Evolutionary conservation across 2,329 filamentous ascomycete genomes (phyloP).

Genomic region (Paraphoma sp.): DNA sequence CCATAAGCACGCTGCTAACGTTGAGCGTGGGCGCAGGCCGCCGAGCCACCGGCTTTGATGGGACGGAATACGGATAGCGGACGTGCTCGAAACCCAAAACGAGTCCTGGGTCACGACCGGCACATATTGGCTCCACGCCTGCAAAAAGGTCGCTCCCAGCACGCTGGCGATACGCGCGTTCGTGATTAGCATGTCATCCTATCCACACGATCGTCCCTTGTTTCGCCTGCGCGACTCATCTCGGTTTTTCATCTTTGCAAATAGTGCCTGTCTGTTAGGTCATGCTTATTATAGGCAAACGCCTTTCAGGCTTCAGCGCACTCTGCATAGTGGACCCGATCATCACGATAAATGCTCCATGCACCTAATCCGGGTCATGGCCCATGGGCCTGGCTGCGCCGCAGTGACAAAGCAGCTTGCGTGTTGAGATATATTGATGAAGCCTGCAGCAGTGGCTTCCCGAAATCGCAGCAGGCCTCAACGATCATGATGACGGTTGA

Average conservation of each 20-base stretch:
- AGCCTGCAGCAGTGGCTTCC: constrained; percentile 18
- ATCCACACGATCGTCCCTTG: neutral
- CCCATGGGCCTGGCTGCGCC: constrained; percentile 21
- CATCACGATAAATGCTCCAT: constrained; percentile 14
- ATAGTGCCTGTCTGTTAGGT: constrained; percentile 10
- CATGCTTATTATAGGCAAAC: constrained; percentile 9
- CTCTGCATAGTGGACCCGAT: constrained; percentile 13
- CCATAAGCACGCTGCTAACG: constrained; percentile 33
- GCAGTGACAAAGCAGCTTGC: constrained; percentile 26
- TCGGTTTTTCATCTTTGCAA: neutral
- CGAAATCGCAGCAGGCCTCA: constrained; percentile 13
- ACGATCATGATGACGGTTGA: constrained; percentile 19
- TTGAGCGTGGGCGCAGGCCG: constrained; percentile 14
- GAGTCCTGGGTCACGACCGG: constrained; percentile 21
- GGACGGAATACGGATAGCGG: constrained; percentile 17
- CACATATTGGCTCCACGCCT: constrained; percentile 10
- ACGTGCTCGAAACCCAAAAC: constrained; percentile 18
- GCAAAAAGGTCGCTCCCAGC: constrained; percentile 7
- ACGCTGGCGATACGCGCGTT: constrained; percentile 29
- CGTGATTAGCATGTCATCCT: constrained; percentile 14
- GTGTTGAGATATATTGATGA: constrained; percentile 8
- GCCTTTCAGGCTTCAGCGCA: neutral
- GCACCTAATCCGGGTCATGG: constrained; percentile 17
- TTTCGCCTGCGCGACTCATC: constrained; percentile 1
- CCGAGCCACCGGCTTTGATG: constrained; percentile 23